phyloP scores from a whole-genome alignment of 805 yeast genomes.

The Scheffersomyces amazonensis region DNA sequence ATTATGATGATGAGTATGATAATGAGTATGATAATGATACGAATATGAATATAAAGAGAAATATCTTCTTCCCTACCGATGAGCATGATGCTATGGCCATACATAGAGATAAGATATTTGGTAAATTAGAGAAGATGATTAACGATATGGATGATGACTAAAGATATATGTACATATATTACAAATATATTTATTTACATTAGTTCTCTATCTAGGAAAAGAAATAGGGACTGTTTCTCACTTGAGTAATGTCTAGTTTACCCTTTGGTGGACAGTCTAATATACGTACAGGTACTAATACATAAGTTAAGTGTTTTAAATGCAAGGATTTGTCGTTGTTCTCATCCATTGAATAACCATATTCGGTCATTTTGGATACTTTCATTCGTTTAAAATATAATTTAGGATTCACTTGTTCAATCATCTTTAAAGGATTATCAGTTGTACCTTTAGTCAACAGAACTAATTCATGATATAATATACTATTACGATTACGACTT shows the following conservation, averaged over 20 bases:
- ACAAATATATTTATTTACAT: conserved; percentile 1
- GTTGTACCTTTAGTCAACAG: conserved; percentile 2
- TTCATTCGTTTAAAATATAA: conserved; percentile 12
- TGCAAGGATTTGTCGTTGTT: not conserved
- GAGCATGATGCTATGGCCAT: conserved; percentile 58
- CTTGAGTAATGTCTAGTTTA: conserved; percentile 26
- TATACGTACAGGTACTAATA: conserved; percentile 30
- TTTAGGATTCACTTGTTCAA: conserved; percentile 19
- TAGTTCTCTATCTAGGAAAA: conserved; percentile 23
- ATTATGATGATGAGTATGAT: conserved; percentile 65
- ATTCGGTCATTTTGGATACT: not conserved
- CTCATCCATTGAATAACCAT: conserved; percentile 4
- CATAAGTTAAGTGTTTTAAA: conserved; percentile 4
- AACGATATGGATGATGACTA: conserved; percentile 22
- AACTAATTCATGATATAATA: conserved; percentile 12
- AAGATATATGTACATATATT: not conserved
- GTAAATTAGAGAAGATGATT: conserved; percentile 54
- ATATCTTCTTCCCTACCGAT: conserved; percentile 56
- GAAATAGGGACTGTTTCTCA: conserved; percentile 31
- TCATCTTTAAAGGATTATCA: conserved; percentile 1
- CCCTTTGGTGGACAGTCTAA: conserved; percentile 29
- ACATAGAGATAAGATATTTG: conserved; percentile 63
- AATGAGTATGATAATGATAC: conserved; percentile 28
- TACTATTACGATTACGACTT: conserved; percentile 1
- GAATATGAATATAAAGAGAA: conserved; percentile 32